Conservation (phyloP, 495 filamentous ascomycete species). For the Penicillium dipodomyicola region DNA sequence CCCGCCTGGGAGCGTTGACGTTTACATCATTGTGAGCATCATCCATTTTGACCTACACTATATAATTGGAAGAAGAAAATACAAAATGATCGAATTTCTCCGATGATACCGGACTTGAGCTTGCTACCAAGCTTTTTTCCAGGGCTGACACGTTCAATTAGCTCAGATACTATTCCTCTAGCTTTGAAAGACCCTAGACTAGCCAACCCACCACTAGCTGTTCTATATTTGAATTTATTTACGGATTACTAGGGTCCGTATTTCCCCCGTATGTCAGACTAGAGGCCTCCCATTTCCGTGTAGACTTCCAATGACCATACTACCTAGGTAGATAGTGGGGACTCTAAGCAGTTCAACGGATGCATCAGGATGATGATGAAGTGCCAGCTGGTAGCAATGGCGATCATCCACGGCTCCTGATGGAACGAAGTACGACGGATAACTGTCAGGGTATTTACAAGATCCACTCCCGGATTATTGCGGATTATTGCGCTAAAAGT, state of each 20-base stretch:
- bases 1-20: conserved; percentile 11
- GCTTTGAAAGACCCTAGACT: not conserved
- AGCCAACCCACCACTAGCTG: conserved; percentile 3
- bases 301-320: not conserved
- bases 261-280: not conserved
- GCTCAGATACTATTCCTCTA: not conserved
- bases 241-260: not conserved
- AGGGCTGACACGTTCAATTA: not conserved
- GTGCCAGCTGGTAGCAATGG: conserved; percentile 19
- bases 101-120: not conserved
- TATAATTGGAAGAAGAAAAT: not conserved
- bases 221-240: not conserved
- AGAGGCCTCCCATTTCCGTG: not conserved
- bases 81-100: no score
- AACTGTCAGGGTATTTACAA: conserved; percentile 6
- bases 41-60: conserved; percentile 21
- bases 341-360: not conserved
- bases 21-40: conserved; percentile 42
- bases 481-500: not conserved
- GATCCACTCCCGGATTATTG: not conserved
- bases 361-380: conserved; percentile 21
- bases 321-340: not conserved
- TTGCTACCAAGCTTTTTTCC: not conserved
- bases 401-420: conserved; percentile 28
- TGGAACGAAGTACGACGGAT: conserved; percentile 4